Base-by-base conservation (phyloP, 2,329 filamentous ascomycete species). In the Cercospora janseana region DNA sequence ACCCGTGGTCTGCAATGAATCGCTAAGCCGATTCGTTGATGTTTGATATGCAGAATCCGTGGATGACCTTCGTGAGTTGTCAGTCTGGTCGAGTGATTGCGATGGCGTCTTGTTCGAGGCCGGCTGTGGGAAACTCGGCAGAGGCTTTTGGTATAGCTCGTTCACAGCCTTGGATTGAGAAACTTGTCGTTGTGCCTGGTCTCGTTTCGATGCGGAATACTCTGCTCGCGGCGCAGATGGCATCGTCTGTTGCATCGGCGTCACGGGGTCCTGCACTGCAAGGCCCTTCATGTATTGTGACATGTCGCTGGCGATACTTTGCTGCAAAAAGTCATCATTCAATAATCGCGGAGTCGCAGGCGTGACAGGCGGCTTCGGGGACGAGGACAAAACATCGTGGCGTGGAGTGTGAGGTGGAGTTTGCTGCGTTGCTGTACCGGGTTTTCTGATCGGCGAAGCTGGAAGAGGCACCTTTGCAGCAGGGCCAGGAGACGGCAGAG, bases 321-420 rank as follows among this genome's bases (percentile, higher is more conserved):
- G 71, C 57, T 77, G 74, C n/a, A 76, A 59, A 48, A 72, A 75
- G 27, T 75, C 73, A 47, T 76, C 73, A 44, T 69, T 70, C 20
- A 68, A 53, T n/a, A 64, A 43, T 20, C 63, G 58, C 23, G 65
- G 63, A 9, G 60, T 60, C 12, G 63, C 59, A 15, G 63, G 66
- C 12, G 66, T 66, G 6, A 61, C 63, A 18, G 66, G 60, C 24
- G 65, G 61, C 46, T 57, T 63, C 34, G 58, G 63, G 4, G 59
- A 68, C 20, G 64, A 26, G 63, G 63, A 12, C 58, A 57, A 32
- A 61, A 65, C 41, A 66, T 57, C 55, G 20, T 51, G 53, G 35
- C 46, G 55, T 10, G 62, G 60, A 21, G 60, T 62, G 15, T 59
- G 65, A 18, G 68, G 66, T 23, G 64, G 63, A 15, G 65, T 67